These are phyloP conservation scores for Fusarium sp. DNA, from an alignment of 2,329 filamentous ascomycete species.

Conservation along the genomic window DNA sequence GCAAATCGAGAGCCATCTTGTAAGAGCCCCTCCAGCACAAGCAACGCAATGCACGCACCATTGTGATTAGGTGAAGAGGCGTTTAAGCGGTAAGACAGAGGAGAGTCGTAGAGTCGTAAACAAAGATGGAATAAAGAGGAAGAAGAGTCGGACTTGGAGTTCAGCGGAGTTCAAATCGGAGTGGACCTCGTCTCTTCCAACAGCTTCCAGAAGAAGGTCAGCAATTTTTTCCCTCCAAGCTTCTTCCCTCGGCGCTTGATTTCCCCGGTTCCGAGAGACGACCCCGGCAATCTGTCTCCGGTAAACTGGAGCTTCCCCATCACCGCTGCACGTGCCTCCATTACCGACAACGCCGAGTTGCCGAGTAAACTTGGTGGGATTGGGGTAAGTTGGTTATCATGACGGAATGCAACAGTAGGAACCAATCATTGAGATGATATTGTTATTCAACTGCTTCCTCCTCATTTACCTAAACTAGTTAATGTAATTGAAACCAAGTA, in stretches of 20 bases:
- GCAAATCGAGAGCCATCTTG: conserved; percentile 3
- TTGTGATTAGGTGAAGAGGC: conserved; percentile 39
- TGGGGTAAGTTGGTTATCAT: neutral
- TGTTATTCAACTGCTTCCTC: conserved; percentile 18
- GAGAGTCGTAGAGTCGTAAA: conserved; percentile 36
- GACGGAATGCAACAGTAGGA: neutral
- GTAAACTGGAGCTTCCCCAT: conserved; percentile 7
- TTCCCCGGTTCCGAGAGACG: conserved; percentile 48
- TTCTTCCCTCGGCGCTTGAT: conserved; percentile 42
- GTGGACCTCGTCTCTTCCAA: conserved; percentile 51
- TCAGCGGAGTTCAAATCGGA: conserved; percentile 41
- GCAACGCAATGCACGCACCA: conserved; percentile 40
- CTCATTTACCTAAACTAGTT: neutral
- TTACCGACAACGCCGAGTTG: neutral
- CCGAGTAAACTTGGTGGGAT: conserved; percentile 2
- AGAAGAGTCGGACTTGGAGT: conserved; percentile 33
- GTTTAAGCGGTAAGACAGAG: conserved; percentile 14
- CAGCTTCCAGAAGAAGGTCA: conserved; percentile 52
- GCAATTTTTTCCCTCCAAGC: conserved; percentile 49
- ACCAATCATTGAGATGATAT: conserved; percentile 1
- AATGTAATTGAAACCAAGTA: neutral
- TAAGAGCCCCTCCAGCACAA: neutral
- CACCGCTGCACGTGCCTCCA: conserved; percentile 20
- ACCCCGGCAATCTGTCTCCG: conserved; percentile 19
- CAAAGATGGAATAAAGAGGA: conserved; percentile 16